phyloP scores from a whole-genome alignment of 2,329 filamentous ascomycete genomes.

The Tolypocladium capitatum region DNA sequence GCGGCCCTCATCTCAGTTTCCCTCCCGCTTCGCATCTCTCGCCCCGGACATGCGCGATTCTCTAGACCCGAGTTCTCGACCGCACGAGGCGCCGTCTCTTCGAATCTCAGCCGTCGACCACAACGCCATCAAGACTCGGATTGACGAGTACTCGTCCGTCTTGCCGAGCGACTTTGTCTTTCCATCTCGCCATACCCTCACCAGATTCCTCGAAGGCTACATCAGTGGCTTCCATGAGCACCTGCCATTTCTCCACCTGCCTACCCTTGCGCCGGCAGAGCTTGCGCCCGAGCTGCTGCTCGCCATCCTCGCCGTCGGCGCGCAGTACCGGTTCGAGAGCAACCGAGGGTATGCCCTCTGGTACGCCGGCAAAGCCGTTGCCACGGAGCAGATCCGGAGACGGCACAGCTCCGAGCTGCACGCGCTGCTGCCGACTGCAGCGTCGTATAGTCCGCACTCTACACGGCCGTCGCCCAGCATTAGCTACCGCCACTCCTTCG shows the following conservation, averaged over 20 bases:
- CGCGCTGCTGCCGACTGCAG: conserved; percentile 40
- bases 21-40: conserved; percentile 40
- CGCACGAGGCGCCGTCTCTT: conserved; percentile 22
- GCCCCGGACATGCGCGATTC: conserved; percentile 37
- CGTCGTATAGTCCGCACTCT: conserved; percentile 47
- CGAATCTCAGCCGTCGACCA: conserved; percentile 43
- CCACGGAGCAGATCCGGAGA: conserved; percentile 44
- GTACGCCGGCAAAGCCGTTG: conserved; percentile 47
- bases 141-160: conserved; percentile 48
- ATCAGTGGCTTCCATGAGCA: conserved; percentile 51
- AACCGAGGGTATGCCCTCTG: conserved; percentile 45
- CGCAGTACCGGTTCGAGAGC: conserved; percentile 51
- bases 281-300: conserved; percentile 55
- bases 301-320: conserved; percentile 54
- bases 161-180: conserved; percentile 51
- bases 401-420: conserved; percentile 44
- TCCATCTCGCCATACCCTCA: conserved; percentile 55
- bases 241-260: conserved; percentile 50
- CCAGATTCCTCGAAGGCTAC: conserved; percentile 57
- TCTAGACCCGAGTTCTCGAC: conserved; percentile 10
- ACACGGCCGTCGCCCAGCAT: conserved; percentile 45
- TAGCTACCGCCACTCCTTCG: conserved; percentile 44
- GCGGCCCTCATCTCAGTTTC: conserved; percentile 38
- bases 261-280: conserved; percentile 50
- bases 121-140: conserved; percentile 40